These are phyloP conservation scores for Cichorium intybus DNA, from an alignment of 140 eudicot genomes.

Conservation along the genomic window DNA sequence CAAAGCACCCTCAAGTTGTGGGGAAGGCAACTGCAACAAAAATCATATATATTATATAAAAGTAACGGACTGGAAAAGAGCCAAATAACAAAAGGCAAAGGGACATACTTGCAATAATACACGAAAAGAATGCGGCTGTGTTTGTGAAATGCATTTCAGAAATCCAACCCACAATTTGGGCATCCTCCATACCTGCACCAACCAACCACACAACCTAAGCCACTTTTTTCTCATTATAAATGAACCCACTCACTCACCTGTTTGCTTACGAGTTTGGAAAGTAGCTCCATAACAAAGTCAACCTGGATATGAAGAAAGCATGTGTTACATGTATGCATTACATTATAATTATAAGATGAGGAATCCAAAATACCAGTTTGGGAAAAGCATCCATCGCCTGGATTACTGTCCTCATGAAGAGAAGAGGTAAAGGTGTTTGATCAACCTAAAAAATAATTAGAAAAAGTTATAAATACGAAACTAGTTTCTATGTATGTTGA, in stretches of 20 bases:
- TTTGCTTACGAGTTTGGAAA: conserved; percentile 74
- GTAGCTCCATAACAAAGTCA: conserved; percentile 90
- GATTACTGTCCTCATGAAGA: conserved; percentile 94
- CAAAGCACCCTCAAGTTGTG: conserved; percentile 82
- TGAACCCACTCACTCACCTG: conserved; percentile 56
- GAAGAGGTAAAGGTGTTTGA: conserved; percentile 85
- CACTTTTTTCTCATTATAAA: not conserved
- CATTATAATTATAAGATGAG: not conserved
- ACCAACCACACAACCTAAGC: conserved; percentile 5
- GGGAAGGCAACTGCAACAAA: conserved; percentile 71
- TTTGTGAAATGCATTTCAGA: conserved; percentile 85
- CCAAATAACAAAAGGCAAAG: not conserved
- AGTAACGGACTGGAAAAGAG: not conserved
- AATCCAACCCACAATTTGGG: conserved; percentile 96
- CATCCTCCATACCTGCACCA: conserved; percentile 80
- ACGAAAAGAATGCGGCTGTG: conserved; percentile 87
- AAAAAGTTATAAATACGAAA: conserved; percentile 3
- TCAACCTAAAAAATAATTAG: conserved; percentile 64
- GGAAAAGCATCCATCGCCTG: conserved; percentile 96
- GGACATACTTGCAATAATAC: conserved; percentile 75
- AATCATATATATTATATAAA: not conserved
- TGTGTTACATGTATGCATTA: not conserved
- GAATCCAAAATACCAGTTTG: conserved; percentile 56
- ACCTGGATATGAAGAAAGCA: conserved; percentile 43
- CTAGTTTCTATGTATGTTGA: conserved; percentile 5